Percentiles rank a stretch among this genome's conserved stretches.
Evolutionary conservation across 352 stramenopile species (phyloP).

Genomic region (Paralagenidium karlingii): DNA sequence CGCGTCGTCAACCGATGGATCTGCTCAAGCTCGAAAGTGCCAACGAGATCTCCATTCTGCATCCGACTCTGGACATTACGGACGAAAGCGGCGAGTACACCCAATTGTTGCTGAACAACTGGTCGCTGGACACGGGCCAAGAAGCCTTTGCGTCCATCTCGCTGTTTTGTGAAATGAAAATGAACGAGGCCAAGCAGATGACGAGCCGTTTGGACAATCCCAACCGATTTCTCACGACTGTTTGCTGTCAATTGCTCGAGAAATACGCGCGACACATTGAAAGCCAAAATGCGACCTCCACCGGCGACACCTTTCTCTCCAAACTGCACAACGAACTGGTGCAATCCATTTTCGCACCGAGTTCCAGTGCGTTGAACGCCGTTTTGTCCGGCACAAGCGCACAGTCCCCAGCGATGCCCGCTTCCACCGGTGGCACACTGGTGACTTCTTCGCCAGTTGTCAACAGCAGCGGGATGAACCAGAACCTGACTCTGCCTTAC

Average conservation of each 20-base stretch:
- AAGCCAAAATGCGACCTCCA: background rate
- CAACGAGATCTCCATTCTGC: too few species aligned
- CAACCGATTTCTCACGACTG: constrained; percentile 62
- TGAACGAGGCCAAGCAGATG: constrained; percentile 65
- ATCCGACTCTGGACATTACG: constrained; percentile 34
- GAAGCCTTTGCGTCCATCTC: constrained; percentile 42
- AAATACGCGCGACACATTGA: constrained; percentile 36
- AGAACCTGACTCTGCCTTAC: background rate
- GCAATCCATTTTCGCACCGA: constrained; percentile 37
- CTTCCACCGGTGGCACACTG: constrained; percentile 1
- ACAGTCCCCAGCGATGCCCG: constrained; percentile 5
- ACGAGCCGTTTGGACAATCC: constrained; percentile 50
- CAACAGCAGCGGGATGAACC: constrained; percentile 1
- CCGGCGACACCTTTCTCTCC: constrained; percentile 32
- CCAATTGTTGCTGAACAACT: constrained; percentile 44
- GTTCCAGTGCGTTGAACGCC: background rate
- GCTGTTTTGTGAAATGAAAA: constrained; percentile 70
- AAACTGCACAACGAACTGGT: constrained; percentile 36
- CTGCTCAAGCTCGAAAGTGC: too few species aligned
- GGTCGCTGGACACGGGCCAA: constrained; percentile 44
- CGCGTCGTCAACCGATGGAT: too few species aligned
- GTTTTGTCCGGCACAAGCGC: background rate
- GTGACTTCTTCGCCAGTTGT: background rate
- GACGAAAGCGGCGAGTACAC: constrained; percentile 48
- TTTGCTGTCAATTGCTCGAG: constrained; percentile 50